Base-by-base conservation (phyloP, 768 basidiomycete species). In the Termitomyces sp. region DNA sequence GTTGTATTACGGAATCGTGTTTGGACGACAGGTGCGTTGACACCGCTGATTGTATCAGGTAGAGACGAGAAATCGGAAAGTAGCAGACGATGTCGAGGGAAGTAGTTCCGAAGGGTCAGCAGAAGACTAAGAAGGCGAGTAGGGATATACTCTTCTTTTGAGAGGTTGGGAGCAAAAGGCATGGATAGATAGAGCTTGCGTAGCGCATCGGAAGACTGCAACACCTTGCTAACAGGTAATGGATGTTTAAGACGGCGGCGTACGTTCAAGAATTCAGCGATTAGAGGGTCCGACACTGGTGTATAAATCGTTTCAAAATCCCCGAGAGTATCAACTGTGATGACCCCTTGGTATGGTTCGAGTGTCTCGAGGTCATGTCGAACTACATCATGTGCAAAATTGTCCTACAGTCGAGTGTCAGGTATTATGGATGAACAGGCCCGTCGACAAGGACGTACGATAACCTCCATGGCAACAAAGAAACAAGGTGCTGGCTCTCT, bases 341-440 rank as follows among this genome's bases (percentile, higher is more conserved):
- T 86, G 14, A 91, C 62, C 23, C 86, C 91, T 68, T 99, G 95
- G 47, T 88, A 83, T 0, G 97, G 94, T 63, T 86, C 75, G 57
- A 93, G 76, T 2, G 89, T 91, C 27, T 78, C 73, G 44, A 89
- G 72, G 66, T 95, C 88, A 65, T 98, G 98, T 34, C 96, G 89
- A 41, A 99, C 80, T 64, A 96, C 79, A 66, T 99, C 97, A 67
- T 98, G 96, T 1, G 94, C 88, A 64, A 98, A 96, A 70, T 99
- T 99, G 72, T 98, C 96, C 89, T 93, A 53, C 5, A 39, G 19
- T 21, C 49, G 12, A 10, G 21, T 6, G 39, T 57, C 32, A 49
- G 53, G 11, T 30, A 37, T 23, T 10, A 11, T 9, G n/a, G 23
- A 44, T 21, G 35, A 12, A 19, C 23, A 14, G 40, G 25, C 27